Evolutionary conservation across 441 rosid genomes (phyloP).

Genomic region (Brassica hybrid): DNA sequence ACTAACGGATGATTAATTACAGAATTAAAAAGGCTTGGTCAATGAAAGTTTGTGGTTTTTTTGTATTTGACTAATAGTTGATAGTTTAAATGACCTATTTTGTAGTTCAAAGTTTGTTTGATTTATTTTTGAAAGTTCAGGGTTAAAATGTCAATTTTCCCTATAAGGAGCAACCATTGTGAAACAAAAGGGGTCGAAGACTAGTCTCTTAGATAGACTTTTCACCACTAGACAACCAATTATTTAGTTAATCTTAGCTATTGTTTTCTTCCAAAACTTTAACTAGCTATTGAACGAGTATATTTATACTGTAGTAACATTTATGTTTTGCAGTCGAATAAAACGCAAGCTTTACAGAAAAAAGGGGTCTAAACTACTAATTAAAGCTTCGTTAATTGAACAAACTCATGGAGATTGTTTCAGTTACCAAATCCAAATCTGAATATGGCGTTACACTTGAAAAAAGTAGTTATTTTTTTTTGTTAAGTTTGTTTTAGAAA

Average conservation of each 20-base stretch:
- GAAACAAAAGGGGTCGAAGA: not conserved
- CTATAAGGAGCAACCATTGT: not conserved
- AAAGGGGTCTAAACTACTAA: not conserved
- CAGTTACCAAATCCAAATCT: conserved; percentile 13
- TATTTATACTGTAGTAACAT: not conserved
- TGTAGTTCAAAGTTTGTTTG: no score
- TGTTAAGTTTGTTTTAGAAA: not conserved
- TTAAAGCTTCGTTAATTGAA: not conserved
- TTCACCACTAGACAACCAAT: conserved; percentile 1
- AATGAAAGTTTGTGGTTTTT: no score
- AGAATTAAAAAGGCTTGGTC: no score
- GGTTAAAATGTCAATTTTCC: no score
- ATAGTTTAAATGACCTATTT: no score
- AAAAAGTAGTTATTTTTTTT: conserved; percentile 5
- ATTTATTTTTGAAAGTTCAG: no score
- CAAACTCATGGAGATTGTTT: conserved; percentile 9
- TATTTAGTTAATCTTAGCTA: not conserved
- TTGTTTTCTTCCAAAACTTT: not conserved
- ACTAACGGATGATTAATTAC: no score
- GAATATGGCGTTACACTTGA: conserved; percentile 21
- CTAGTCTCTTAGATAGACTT: not conserved
- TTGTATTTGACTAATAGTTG: no score
- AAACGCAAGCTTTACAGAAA: not conserved
- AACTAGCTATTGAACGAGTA: not conserved
- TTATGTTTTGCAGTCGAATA: not conserved